Percentiles rank a stretch among this genome's conserved stretches.
Conservation (phyloP, 2,329 filamentous ascomycete species). For the Pseudopithomyces maydicus region DNA sequence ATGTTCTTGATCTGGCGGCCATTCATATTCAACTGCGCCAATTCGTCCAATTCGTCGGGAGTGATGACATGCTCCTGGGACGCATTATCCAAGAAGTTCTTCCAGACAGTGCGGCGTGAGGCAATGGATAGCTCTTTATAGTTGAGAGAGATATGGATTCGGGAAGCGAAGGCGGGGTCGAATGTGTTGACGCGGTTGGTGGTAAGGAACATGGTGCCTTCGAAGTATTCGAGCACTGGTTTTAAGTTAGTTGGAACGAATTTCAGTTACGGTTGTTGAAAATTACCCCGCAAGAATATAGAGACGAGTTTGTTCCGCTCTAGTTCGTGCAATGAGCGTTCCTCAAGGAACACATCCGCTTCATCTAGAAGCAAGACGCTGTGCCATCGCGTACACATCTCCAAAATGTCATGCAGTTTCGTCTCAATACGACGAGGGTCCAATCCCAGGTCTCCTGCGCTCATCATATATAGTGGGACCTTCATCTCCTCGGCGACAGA, state of each 20-base stretch:
- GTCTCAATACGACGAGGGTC: constrained; percentile 50
- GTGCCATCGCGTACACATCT: constrained; percentile 56
- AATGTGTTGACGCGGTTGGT: constrained; percentile 52
- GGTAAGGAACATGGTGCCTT: constrained; percentile 37
- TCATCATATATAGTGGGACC: constrained; percentile 57
- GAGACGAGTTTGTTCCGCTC: constrained; percentile 35
- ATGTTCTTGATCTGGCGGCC: constrained; percentile 52
- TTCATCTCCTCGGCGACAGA: constrained; percentile 56
- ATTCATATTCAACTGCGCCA: constrained; percentile 45
- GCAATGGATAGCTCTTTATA: constrained; percentile 49
- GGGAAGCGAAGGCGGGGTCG: constrained; percentile 54
- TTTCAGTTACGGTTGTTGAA: not conserved
- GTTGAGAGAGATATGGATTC: constrained; percentile 52
- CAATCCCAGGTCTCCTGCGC: constrained; percentile 56
- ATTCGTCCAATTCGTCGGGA: constrained; percentile 37
- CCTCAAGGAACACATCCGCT: constrained; percentile 46
- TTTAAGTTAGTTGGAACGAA: not conserved
- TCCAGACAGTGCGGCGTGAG: constrained; percentile 51
- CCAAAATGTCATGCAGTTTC: constrained; percentile 52
- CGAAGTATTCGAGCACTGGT: constrained; percentile 1
- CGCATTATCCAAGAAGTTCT: constrained; percentile 48
- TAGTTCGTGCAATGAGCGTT: constrained; percentile 30
- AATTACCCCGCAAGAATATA: constrained; percentile 37
- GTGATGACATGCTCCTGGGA: constrained; percentile 37
- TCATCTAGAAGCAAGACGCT: constrained; percentile 58